A percentile compares a stretch with the other conserved stretches of the same genome.
Evolutionary conservation across 129 eudicot genomes (phyloP).

Genomic region (Flaveria robusta): DNA sequence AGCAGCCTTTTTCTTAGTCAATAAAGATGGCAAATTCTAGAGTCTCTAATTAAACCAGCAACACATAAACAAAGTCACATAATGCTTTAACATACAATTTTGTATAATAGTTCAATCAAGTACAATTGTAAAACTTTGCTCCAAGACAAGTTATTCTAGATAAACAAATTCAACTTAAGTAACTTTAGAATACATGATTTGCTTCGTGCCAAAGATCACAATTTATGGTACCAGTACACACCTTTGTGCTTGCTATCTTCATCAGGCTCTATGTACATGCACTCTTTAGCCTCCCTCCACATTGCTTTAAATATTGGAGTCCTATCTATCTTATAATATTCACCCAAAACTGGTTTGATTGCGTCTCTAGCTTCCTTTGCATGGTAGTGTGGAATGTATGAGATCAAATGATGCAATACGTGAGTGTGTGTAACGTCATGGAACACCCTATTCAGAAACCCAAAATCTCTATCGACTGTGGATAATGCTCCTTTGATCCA

Average conservation of each 20-base stretch:
- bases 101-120: not conserved
- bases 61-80: too few species aligned
- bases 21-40: too few species aligned
- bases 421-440: slow-evolving; percentile 38
- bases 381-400: slow-evolving; percentile 38
- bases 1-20: too few species aligned
- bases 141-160: too few species aligned
- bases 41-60: too few species aligned
- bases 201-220: not conserved
- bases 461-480: slow-evolving; percentile 34
- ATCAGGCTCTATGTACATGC: slow-evolving; percentile 36
- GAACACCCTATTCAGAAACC: slow-evolving; percentile 29
- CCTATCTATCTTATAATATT: slow-evolving; percentile 32
- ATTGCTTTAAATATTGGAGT: slow-evolving; percentile 35
- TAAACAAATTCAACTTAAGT: too few species aligned
- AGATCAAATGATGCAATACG: slow-evolving; percentile 38
- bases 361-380: slow-evolving; percentile 36
- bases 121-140: not conserved
- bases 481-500: slow-evolving; percentile 39
- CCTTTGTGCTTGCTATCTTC: slow-evolving; percentile 26
- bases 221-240: slow-evolving; percentile 30
- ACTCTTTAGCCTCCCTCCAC: slow-evolving; percentile 36
- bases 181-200: not conserved
- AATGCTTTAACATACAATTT: not conserved
- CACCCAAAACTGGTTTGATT: slow-evolving; percentile 33